These are phyloP conservation scores for Fusarium dlaminii DNA, from an alignment of 2,329 filamentous ascomycete genomes.

Conservation along the genomic window DNA sequence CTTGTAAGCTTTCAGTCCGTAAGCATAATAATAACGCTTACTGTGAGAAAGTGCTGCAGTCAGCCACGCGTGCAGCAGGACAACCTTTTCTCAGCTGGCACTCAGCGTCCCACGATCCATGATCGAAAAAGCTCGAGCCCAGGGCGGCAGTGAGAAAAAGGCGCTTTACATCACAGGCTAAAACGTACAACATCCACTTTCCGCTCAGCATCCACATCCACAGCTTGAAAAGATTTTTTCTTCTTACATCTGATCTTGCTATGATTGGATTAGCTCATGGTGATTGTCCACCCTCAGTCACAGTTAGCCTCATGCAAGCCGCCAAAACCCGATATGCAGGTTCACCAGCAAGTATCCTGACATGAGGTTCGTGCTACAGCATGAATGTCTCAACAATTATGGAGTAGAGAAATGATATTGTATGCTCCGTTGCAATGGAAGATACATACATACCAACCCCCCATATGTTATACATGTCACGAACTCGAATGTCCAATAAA, in stretches of 20 bases:
- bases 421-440: background rate
- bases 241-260: slow-evolving; percentile 9
- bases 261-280: slow-evolving; percentile 15
- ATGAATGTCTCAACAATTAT: background rate
- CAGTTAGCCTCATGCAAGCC: slow-evolving; percentile 17
- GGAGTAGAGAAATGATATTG: background rate
- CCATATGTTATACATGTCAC: background rate
- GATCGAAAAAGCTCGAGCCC: slow-evolving; percentile 15
- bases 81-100: slow-evolving; percentile 1
- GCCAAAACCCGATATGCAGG: slow-evolving; percentile 18
- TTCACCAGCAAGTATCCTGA: slow-evolving; percentile 8
- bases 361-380: slow-evolving; percentile 25
- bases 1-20: background rate
- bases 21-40: background rate
- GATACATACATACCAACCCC: background rate
- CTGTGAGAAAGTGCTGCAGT: background rate
- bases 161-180: slow-evolving; percentile 18
- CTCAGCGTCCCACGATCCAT: slow-evolving; percentile 11
- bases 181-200: slow-evolving; percentile 30
- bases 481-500: background rate
- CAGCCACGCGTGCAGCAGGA: background rate
- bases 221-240: slow-evolving; percentile 31
- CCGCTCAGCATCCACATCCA: slow-evolving; percentile 28
- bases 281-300: slow-evolving; percentile 2
- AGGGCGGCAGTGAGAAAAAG: slow-evolving; percentile 26